These are phyloP conservation scores for Tolypocladium nubicola DNA, from an alignment of 2,329 filamentous ascomycete species.

Conservation along the genomic window DNA sequence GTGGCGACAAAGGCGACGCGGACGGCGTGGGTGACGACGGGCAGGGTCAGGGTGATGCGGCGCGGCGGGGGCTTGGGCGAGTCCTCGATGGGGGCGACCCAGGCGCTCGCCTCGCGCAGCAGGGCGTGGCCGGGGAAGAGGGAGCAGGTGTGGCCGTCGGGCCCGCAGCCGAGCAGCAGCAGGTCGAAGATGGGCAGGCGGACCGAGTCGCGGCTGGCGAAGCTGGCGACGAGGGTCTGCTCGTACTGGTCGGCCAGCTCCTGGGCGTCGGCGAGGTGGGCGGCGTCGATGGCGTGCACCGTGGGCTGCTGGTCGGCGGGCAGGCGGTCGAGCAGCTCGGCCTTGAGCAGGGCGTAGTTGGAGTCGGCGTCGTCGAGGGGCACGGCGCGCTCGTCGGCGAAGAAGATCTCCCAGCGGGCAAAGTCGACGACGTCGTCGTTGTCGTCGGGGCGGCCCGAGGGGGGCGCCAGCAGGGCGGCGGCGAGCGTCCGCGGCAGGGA, in stretches of 20 bases:
- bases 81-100: conserved; percentile 86
- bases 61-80: conserved; percentile 88
- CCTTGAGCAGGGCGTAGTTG: conserved; percentile 83
- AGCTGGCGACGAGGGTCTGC: conserved; percentile 71
- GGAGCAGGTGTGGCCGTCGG: conserved; percentile 94
- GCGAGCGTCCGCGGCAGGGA: conserved; percentile 84
- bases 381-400: conserved; percentile 93
- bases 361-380: conserved; percentile 86
- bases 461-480: conserved; percentile 60
- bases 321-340: conserved; percentile 82
- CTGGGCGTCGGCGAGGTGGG: conserved; percentile 63
- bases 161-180: conserved; percentile 83
- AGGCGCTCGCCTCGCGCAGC: conserved; percentile 76
- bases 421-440: conserved; percentile 56
- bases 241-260: conserved; percentile 93
- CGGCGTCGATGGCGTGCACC: conserved; percentile 67
- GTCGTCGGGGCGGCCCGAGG: conserved; percentile 27
- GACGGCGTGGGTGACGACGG: conserved; percentile 78
- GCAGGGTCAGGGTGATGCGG: conserved; percentile 85
- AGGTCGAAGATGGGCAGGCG: conserved; percentile 93
- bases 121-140: conserved; percentile 86
- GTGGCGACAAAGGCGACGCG: conserved; percentile 89
- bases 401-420: conserved; percentile 94
- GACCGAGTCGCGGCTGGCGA: conserved; percentile 87
- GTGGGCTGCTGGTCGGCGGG: conserved; percentile 55